A percentile compares a stretch with the other conserved stretches of the same genome.
Conservation (phyloP, 345 rosid species). For the Xanthoceras sorbifolium region DNA sequence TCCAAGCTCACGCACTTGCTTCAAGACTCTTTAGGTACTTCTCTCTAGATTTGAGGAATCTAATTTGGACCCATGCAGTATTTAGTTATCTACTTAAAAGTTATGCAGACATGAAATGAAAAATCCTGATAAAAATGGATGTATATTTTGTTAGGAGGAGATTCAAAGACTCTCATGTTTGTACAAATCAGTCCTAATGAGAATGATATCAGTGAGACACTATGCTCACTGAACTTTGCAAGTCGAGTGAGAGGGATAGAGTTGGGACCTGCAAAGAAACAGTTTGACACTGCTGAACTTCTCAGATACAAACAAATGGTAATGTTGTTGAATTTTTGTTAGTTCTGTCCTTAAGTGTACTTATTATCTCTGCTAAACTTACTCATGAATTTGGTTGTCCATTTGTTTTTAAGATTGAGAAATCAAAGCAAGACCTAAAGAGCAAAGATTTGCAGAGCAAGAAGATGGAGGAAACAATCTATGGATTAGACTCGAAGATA, state of each 20-base stretch:
- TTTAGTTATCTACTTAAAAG: neutral
- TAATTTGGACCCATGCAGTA: neutral
- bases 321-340: conserved; percentile 8
- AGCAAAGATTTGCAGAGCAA: conserved; percentile 79
- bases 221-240: conserved; percentile 94
- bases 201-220: conserved; percentile 75
- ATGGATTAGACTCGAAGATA: conserved; percentile 65
- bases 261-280: conserved; percentile 89
- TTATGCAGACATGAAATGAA: neutral
- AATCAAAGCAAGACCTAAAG: conserved; percentile 80
- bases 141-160: conserved; percentile 68
- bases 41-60: neutral
- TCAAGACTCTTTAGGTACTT: conserved; percentile 89
- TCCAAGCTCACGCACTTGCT: conserved; percentile 98
- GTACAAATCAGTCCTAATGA: conserved; percentile 95
- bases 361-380: neutral
- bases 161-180: conserved; percentile 94
- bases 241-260: conserved; percentile 96
- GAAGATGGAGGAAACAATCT: conserved; percentile 82
- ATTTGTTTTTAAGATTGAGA: conserved; percentile 56
- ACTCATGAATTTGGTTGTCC: neutral
- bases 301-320: conserved; percentile 89
- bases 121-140: conserved; percentile 23
- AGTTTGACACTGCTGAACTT: conserved; percentile 73
- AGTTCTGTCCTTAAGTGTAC: neutral